Conservation (phyloP, 176 grass and related monocot genomes). For the Melocanna baccifera region DNA sequence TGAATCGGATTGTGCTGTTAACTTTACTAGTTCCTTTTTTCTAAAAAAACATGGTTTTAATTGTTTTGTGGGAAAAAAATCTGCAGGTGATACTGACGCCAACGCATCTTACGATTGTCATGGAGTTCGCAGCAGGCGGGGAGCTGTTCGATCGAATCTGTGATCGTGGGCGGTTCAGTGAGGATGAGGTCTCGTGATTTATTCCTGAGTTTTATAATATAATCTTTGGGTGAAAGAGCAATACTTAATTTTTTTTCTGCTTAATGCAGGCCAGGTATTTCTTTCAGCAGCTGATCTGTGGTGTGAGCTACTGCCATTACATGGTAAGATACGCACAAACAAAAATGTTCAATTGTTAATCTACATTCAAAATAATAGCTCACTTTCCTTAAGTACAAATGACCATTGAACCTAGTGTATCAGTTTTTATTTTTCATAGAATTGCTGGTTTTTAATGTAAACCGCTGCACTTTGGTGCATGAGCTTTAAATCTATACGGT, state of each 20-base stretch:
- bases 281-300: constrained; percentile 92
- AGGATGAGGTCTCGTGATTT: constrained; percentile 82
- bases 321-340: constrained; percentile 45
- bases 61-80: constrained; percentile 4
- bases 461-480: neutral
- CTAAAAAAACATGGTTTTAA: constrained; percentile 10
- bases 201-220: neutral
- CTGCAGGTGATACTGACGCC: constrained; percentile 82
- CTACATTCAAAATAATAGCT: neutral
- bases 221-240: constrained; percentile 5
- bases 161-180: constrained; percentile 75
- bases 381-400: constrained; percentile 8
- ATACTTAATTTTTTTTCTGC: constrained; percentile 32
- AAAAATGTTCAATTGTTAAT: neutral
- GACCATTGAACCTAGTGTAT: neutral
- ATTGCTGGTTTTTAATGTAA: neutral
- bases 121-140: constrained; percentile 89
- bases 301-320: constrained; percentile 88
- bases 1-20: constrained; percentile 15
- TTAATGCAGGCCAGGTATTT: constrained; percentile 73
- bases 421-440: neutral
- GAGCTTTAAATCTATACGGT: constrained; percentile 3
- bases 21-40: constrained; percentile 8
- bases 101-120: constrained; percentile 83
- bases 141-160: constrained; percentile 93